Base-by-base conservation (phyloP, 345 rosid genomes). In the Citrus mangshanensis region DNA sequence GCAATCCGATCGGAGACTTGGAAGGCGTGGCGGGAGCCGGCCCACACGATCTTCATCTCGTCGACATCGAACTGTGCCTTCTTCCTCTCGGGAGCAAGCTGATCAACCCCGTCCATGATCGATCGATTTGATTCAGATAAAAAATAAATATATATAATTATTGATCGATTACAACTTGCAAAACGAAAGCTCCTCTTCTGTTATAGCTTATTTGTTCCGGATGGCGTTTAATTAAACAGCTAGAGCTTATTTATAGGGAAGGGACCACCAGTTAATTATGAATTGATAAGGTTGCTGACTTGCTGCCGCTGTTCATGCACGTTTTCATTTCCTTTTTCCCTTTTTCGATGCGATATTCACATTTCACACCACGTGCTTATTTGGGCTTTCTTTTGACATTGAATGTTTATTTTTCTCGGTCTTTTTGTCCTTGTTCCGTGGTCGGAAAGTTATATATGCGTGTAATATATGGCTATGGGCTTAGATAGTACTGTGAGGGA, bases 41-140 rank as follows among this genome's bases (percentile, higher is more conserved):
- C 98, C 99, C 99, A 97, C 69, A 89, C 92, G 90, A 97, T 79
- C 90, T 97, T 97, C 98, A 97, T 92, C 59, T 87, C 91, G 4
- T 93, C 95, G 58, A 97, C 95, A 54, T 93, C 94, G 81, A 97
- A 94, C 81, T 89, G 86, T 0, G 96, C 91, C 85, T 81, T 91
- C 86, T 65, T 88, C 85, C 98, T 88, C 91, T 97, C 99, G 13
- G 79, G 85, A 24, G 89, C 93, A 32, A 88, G 84, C 76, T 88
- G 83, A 85, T 94, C 98, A 14, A 88, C 84, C n/a, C 71, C 78
- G 46, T 21, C 49, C 78, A 65, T 75, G 34, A 30, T 75, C 16
- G 25, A 5, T 9, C 7, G 24, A 54, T 49, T 19, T 51, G 62
- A 49, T 69, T 18, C 19, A 51, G 21, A 51, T 1, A 18, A 51